Conservation (phyloP, 805 yeast genomes). For the Ascoidea asiatica region DNA sequence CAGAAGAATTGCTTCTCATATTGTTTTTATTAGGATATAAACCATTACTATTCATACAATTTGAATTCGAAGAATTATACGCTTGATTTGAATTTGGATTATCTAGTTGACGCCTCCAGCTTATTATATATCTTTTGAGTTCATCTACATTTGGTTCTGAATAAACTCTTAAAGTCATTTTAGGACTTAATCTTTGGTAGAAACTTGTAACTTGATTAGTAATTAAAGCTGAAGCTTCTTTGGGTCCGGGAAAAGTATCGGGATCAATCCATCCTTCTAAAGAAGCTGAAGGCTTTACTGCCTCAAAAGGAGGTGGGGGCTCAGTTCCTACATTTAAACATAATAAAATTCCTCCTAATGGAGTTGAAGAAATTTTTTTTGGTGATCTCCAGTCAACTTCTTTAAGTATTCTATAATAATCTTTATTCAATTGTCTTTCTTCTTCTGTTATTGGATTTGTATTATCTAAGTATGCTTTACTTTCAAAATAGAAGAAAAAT, state of each 20-base stretch:
- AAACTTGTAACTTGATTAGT: conserved; percentile 81
- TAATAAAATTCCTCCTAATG: conserved; percentile 81
- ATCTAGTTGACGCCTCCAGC: conserved; percentile 71
- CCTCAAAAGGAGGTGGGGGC: conserved; percentile 86
- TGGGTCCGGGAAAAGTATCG: conserved; percentile 62
- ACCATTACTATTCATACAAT: no score
- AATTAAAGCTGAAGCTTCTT: conserved; percentile 81
- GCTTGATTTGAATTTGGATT: conserved; percentile 80
- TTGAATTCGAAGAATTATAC: background rate
- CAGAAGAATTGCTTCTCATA: background rate
- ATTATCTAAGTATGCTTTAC: conserved; percentile 82
- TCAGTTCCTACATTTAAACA: conserved; percentile 92
- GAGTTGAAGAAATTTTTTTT: conserved; percentile 84
- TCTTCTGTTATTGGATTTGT: conserved; percentile 63
- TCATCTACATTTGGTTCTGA: conserved; percentile 95
- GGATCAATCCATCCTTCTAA: conserved; percentile 94
- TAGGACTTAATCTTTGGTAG: conserved; percentile 75
- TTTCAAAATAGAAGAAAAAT: conserved; percentile 77
- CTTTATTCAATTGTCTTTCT: conserved; percentile 29
- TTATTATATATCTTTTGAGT: conserved; percentile 79
- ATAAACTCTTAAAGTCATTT: conserved; percentile 83
- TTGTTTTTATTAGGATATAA: background rate
- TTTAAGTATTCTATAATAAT: conserved; percentile 40
- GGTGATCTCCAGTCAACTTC: conserved; percentile 84
- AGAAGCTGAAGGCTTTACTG: conserved; percentile 81